Conservation (phyloP, 2,329 filamentous ascomycete genomes). For the Stagonosporopsis cucurbitacearum region DNA sequence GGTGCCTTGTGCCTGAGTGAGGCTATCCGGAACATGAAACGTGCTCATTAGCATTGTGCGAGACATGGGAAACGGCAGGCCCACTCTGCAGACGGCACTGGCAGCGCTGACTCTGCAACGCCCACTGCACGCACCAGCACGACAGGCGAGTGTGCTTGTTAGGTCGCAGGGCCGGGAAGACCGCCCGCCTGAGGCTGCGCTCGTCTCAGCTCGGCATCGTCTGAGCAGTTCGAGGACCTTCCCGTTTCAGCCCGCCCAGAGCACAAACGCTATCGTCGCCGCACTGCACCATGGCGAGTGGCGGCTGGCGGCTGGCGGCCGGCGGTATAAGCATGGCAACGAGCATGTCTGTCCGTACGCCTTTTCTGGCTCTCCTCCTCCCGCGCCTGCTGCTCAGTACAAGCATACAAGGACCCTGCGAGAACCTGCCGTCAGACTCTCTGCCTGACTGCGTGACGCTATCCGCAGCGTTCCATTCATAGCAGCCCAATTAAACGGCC, state of each 20-base stretch:
- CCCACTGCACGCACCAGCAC: background rate
- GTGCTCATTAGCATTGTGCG: conserved; percentile 5
- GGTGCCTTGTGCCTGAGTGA: conserved; percentile 6
- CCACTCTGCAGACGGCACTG: background rate
- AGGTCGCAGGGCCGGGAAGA: background rate
- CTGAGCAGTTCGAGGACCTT: conserved; percentile 25
- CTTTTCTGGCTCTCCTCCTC: background rate
- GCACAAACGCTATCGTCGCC: conserved; percentile 23
- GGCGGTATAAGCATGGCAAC: background rate
- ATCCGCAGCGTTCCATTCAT: conserved; percentile 19
- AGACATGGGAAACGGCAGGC: background rate
- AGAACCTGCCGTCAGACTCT: background rate
- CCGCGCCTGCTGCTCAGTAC: too few relatives aligned
- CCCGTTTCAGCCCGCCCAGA: conserved; percentile 35
- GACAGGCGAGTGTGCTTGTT: background rate
- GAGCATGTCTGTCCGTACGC: background rate
- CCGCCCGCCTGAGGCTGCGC: conserved; percentile 25
- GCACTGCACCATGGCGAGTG: background rate
- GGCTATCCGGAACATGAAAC: conserved; percentile 15
- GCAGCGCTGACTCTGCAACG: background rate
- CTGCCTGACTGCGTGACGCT: conserved; percentile 3
- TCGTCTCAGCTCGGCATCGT: conserved; percentile 33
- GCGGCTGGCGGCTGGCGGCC: background rate
- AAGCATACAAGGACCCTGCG: background rate
- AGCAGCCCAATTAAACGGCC: conserved; percentile 28